Base-by-base conservation (phyloP, 805 yeast genomes). In the Cyberlindnera xishuangbannaensis region DNA sequence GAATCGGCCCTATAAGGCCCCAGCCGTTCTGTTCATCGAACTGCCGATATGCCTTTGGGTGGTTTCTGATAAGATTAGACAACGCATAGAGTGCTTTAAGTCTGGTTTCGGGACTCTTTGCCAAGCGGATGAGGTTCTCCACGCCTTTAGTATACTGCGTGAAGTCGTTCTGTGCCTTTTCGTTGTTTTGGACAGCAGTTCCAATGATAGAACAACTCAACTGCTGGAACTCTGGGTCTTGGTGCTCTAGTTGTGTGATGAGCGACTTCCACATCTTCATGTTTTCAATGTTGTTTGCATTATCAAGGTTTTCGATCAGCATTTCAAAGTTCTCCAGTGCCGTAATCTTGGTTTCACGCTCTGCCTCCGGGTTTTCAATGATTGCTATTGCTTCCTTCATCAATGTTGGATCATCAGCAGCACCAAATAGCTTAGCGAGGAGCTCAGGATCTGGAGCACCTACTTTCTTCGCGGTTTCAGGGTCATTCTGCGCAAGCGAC, bases 271-370 rank as follows among this genome's bases (percentile, higher is more conserved):
- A 92, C 42, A 87, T 68, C 44, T 76, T 74, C 65, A 88, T 54
- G 48, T 81, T 83, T 44, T 83, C 90, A 45, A 90, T 78, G 50
- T 86, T 86, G 59, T 90, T 88, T 16, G 97, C 97, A 56, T 92
- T 92, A 58, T 92, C 97, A 40, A 90, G 59, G 50, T 87, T 87
- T 54, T 90, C 97, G 30, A 92, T 80, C 32, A 90, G 65, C 90
- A 88, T 86, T 56, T 90, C 96, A 50, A 90, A 82, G 55, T 86
- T 85, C 44, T 90, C 97, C 40, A 87, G 71, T 0, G 97, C 95
- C 7, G 73, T 71, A 32, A 79, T 65, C 47, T 81, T 82, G 47
- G 69, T 69, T 25, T 82, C 90, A 15, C 72, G 47, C 7, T 71
- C 71, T 4, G 76, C 75, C 30, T 77, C 81, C 6, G 74, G 71